phyloP scores from a whole-genome alignment of 345 rosid species.

The Salix dunnii region DNA sequence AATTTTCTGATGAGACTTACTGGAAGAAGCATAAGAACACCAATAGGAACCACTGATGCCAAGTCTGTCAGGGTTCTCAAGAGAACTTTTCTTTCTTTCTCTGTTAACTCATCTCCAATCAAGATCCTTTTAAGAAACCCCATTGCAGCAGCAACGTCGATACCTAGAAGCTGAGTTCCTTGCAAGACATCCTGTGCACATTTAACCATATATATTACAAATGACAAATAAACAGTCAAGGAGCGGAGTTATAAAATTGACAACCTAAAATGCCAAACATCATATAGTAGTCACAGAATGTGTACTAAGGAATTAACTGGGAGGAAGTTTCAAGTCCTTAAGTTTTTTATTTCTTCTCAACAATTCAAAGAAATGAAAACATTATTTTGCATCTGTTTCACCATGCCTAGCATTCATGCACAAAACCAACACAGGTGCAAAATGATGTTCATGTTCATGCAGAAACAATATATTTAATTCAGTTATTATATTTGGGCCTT shows the following conservation, averaged over 20 bases:
- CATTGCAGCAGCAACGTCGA: slow-evolving; percentile 83
- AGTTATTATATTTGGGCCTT: not conserved
- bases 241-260: slow-evolving; percentile 7
- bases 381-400: not conserved
- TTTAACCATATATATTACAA: slow-evolving; percentile 3
- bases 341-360: not conserved
- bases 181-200: slow-evolving; percentile 84
- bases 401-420: not conserved
- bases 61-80: slow-evolving; percentile 79
- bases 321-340: not conserved
- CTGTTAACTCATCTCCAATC: slow-evolving; percentile 84
- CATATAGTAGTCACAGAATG: not conserved
- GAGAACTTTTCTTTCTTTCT: slow-evolving; percentile 77
- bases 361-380: slow-evolving; percentile 4
- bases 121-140: slow-evolving; percentile 66
- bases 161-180: slow-evolving; percentile 94
- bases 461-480: not conserved
- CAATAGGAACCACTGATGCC: slow-evolving; percentile 92
- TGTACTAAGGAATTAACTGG: not conserved
- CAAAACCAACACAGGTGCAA: not conserved
- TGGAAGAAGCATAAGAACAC: slow-evolving; percentile 94
- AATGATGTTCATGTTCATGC: not conserved
- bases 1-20: slow-evolving; percentile 43
- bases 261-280: not conserved
- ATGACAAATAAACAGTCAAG: slow-evolving; percentile 6